Percentiles rank a stretch among this genome's conserved stretches.
These are phyloP conservation scores for Scleromitrula shiraiana DNA, from an alignment of 2,329 filamentous ascomycete species.

Conservation along the genomic window DNA sequence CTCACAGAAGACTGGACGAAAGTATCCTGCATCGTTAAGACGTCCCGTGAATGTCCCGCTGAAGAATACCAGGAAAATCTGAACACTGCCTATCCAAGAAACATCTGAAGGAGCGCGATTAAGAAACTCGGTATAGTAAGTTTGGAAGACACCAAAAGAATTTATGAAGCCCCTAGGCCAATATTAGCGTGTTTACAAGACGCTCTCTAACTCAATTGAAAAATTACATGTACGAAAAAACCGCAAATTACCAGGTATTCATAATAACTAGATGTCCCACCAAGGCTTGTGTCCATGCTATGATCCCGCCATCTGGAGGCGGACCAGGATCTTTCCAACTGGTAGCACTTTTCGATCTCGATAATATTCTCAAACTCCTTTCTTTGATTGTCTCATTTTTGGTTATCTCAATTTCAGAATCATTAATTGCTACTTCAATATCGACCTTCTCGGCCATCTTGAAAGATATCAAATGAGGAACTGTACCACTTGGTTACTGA, in stretches of 20 bases:
- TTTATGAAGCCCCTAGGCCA: conserved; percentile 29
- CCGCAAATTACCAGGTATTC: conserved; percentile 25
- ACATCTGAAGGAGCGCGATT: conserved; percentile 31
- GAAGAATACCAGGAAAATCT: conserved; percentile 37
- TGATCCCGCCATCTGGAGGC: conserved; percentile 26
- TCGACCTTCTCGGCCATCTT: too few relatives aligned
- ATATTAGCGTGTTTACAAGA: not conserved
- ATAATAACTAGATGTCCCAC: conserved; percentile 26
- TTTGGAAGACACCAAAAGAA: conserved; percentile 38
- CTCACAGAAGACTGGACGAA: conserved; percentile 24
- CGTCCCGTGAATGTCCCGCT: conserved; percentile 34
- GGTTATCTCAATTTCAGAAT: too few relatives aligned
- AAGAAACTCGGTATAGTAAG: conserved; percentile 34
- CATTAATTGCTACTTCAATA: too few relatives aligned
- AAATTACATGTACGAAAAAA: not conserved
- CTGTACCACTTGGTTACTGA: too few relatives aligned
- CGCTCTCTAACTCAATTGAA: not conserved
- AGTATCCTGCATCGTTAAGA: conserved; percentile 35
- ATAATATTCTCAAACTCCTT: too few relatives aligned
- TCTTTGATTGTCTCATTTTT: too few relatives aligned
- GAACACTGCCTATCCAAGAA: conserved; percentile 40
- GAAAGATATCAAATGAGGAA: too few relatives aligned
- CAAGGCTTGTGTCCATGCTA: conserved; percentile 25
- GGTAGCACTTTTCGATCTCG: too few relatives aligned
- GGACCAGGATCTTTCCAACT: conserved; percentile 27